Evolutionary conservation across 2,329 filamentous ascomycete species (phyloP), one percentile per base, ranked within the genome.

Genomic region (Talaromyces albobiverticillius): DNA sequence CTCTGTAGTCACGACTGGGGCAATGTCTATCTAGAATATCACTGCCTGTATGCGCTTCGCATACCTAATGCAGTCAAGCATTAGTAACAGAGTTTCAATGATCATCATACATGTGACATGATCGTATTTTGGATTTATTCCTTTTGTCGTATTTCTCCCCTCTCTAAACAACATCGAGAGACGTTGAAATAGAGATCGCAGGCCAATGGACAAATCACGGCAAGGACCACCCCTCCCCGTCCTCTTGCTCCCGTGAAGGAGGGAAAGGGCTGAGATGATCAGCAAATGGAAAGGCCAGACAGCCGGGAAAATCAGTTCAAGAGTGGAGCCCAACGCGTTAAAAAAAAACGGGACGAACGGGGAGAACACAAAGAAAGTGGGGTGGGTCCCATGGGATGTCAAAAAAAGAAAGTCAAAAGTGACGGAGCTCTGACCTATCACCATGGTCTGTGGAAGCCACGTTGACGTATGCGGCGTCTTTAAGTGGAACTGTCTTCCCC

Each of bases 171-270:
- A n/a, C n/a, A 23, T 43, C 13, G 23, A 41, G 18, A 25, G 48
- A 51, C 48, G 48, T 43, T 51, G 48, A 51, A 43, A 18, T 51
- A 51, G 22, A 31, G 29, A n/a, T 31, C 4, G 4, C 14, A 6
- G 11, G 14, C 32, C 32, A n/a, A 18, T 11, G 20, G 16, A 40
- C 36, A 40, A 40, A 40, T 22, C 36, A 40, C 36, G 16, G 11
- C 36, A 18, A 40, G 16, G 10, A 38, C 16, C 36, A 38, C 36
- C n/a, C 31, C 11, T 34, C 31, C 5, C 13, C 9, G 8, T 31
- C 3, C 3, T 7, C 9, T 3, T 36, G 4, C 32, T 36, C 13
- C n/a, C 32, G 32, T 14, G 32, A 8, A 36, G 29, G 9, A 3
- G 29, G 9, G 29, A 31, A 31, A 31, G 13, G 32, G 32, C 32